These are phyloP conservation scores for Fraxinus angustifolia DNA, from an alignment of 305 asterid genomes.

Conservation along the genomic window DNA sequence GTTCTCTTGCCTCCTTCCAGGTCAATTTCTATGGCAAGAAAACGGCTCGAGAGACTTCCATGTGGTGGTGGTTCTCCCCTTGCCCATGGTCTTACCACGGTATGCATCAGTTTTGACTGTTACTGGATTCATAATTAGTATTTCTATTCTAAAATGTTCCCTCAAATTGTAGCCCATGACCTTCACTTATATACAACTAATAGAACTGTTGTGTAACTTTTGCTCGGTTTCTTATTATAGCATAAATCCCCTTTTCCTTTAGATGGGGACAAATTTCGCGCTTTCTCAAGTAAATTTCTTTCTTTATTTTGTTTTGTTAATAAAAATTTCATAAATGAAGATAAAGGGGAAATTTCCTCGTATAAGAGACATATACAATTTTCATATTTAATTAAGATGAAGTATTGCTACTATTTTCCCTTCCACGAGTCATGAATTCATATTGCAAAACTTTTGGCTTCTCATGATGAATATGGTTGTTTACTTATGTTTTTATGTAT, in stretches of 20 bases:
- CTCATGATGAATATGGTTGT: background rate
- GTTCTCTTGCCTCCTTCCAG: slow-evolving; percentile 98
- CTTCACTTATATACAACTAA: background rate
- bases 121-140: slow-evolving; percentile 7
- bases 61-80: slow-evolving; percentile 99
- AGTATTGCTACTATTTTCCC: background rate
- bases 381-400: background rate
- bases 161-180: background rate
- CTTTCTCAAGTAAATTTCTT: background rate
- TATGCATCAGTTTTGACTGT: slow-evolving; percentile 31
- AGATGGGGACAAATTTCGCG: background rate
- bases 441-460: background rate
- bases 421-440: background rate
- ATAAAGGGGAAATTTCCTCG: background rate
- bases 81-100: slow-evolving; percentile 98
- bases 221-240: background rate
- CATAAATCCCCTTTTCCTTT: background rate
- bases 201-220: background rate
- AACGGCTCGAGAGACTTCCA: slow-evolving; percentile 97
- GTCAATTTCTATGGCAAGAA: slow-evolving; percentile 97
- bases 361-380: background rate
- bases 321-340: background rate
- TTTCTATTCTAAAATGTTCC: background rate
- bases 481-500: background rate
- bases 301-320: background rate